These are phyloP conservation scores for Obba rivulosa DNA, from an alignment of 768 basidiomycete species.

Conservation along the genomic window DNA sequence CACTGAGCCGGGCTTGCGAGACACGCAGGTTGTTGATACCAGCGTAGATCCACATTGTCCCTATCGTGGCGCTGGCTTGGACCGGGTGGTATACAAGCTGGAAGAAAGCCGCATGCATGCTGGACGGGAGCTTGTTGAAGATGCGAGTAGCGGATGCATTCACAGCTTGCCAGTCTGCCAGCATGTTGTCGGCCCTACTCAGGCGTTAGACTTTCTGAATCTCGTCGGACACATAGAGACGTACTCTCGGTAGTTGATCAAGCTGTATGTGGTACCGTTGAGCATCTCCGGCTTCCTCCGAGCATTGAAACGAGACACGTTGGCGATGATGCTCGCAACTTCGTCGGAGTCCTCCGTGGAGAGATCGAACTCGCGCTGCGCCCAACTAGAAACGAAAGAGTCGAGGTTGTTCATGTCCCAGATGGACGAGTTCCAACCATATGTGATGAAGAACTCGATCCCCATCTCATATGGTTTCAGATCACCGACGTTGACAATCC, in stretches of 20 bases:
- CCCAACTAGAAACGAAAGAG: constrained; percentile 52
- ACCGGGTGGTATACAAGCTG: constrained; percentile 67
- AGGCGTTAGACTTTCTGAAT: neutral
- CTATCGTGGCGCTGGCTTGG: constrained; percentile 51
- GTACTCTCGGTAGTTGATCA: constrained; percentile 66
- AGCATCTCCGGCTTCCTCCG: constrained; percentile 63
- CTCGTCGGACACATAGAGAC: neutral
- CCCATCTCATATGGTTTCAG: constrained; percentile 71
- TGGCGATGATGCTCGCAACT: constrained; percentile 49
- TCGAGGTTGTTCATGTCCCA: constrained; percentile 53
- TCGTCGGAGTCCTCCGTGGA: constrained; percentile 31
- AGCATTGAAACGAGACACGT: constrained; percentile 52
- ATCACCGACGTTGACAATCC: constrained; percentile 75
- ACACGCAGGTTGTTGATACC: constrained; percentile 58
- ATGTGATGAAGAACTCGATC: constrained; percentile 62
- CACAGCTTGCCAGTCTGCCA: constrained; percentile 45
- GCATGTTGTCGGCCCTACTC: constrained; percentile 51
- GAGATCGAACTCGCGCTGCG: constrained; percentile 58
- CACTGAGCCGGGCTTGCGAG: constrained; percentile 57
- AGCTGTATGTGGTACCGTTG: constrained; percentile 55
- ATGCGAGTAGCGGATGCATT: constrained; percentile 45
- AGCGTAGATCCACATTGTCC: constrained; percentile 52
- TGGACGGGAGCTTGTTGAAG: constrained; percentile 45
- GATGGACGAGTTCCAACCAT: constrained; percentile 53
- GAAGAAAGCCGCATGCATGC: constrained; percentile 57